These are phyloP conservation scores for Aspergillus indologenus DNA, from an alignment of 495 filamentous ascomycete species.

Conservation along the genomic window DNA sequence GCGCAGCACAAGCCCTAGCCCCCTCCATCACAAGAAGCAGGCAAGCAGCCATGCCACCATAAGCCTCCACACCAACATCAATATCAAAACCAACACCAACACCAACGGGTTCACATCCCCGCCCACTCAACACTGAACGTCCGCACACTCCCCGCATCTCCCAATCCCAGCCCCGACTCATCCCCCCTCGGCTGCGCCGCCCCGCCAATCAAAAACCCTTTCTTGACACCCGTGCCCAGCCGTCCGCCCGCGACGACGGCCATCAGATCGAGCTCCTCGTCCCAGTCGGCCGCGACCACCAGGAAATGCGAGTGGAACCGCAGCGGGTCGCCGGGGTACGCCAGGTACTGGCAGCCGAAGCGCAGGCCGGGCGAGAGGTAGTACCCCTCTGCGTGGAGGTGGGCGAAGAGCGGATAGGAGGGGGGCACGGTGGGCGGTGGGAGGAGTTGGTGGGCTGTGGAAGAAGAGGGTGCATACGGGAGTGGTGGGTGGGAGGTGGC, in stretches of 20 bases:
- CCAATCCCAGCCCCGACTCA: slow-evolving; percentile 22
- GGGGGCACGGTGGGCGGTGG: slow-evolving; percentile 44
- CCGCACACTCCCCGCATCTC: slow-evolving; percentile 44
- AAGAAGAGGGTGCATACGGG: slow-evolving; percentile 27
- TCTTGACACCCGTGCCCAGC: slow-evolving; percentile 92
- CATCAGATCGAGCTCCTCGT: slow-evolving; percentile 78
- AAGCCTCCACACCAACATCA: too few relatives aligned
- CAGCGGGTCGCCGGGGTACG: slow-evolving; percentile 91
- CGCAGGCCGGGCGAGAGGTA: slow-evolving; percentile 88
- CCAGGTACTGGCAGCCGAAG: slow-evolving; percentile 90
- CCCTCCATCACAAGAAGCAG: too few relatives aligned
- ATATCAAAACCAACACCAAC: too few relatives aligned
- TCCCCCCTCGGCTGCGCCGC: slow-evolving; percentile 24
- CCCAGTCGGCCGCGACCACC: slow-evolving; percentile 73
- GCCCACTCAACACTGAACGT: slow-evolving; percentile 82
- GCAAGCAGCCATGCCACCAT: too few relatives aligned
- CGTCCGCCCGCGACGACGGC: slow-evolving; percentile 82
- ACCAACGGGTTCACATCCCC: slow-evolving; percentile 80
- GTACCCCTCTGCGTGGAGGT: slow-evolving; percentile 76
- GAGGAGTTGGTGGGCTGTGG: slow-evolving; percentile 24
- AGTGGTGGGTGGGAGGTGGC: slow-evolving; percentile 57
- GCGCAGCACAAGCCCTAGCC: too few relatives aligned
- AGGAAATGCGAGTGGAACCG: slow-evolving; percentile 95
- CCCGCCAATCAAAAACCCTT: slow-evolving; percentile 86
- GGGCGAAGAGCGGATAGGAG: slow-evolving; percentile 53